Conservation (phyloP, 345 rosid genomes). For the Arabis hirsuta region DNA sequence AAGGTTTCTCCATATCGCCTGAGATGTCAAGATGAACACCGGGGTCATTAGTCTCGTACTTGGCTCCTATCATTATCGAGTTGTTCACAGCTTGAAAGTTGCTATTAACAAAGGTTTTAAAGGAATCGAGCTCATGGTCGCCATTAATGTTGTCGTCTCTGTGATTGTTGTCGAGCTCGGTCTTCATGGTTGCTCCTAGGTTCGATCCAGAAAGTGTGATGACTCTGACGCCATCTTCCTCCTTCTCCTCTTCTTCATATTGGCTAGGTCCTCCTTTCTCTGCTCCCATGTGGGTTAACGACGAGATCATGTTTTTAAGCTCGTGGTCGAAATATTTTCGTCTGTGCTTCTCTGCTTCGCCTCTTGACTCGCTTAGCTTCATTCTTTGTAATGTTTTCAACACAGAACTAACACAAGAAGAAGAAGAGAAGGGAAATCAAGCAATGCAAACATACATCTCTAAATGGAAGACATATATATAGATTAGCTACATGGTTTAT, state of each 20-base stretch:
- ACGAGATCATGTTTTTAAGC: slow-evolving; percentile 36
- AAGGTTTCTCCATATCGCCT: slow-evolving; percentile 44
- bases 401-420: too few relatives aligned
- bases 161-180: slow-evolving; percentile 55
- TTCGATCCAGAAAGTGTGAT: slow-evolving; percentile 79
- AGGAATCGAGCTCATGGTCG: slow-evolving; percentile 47
- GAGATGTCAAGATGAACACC: slow-evolving; percentile 82
- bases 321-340: slow-evolving; percentile 28
- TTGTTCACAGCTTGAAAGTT: slow-evolving; percentile 90
- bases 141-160: not conserved
- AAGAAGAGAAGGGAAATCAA: slow-evolving; percentile 2
- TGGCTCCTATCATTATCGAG: slow-evolving; percentile 76
- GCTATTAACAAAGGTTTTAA: slow-evolving; percentile 72
- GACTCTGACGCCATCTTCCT: slow-evolving; percentile 46
- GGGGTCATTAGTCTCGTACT: slow-evolving; percentile 73
- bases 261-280: slow-evolving; percentile 53
- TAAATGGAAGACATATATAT: not conserved
- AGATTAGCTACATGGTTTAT: not conserved
- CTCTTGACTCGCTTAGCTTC: slow-evolving; percentile 25
- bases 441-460: not conserved
- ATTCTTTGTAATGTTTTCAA: too few relatives aligned
- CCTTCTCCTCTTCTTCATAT: slow-evolving; percentile 38
- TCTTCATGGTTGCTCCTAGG: slow-evolving; percentile 67
- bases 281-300: slow-evolving; percentile 30
- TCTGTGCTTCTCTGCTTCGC: slow-evolving; percentile 34